Conservation (phyloP, 441 rosid species). For the Pelargonium citronellum region DNA sequence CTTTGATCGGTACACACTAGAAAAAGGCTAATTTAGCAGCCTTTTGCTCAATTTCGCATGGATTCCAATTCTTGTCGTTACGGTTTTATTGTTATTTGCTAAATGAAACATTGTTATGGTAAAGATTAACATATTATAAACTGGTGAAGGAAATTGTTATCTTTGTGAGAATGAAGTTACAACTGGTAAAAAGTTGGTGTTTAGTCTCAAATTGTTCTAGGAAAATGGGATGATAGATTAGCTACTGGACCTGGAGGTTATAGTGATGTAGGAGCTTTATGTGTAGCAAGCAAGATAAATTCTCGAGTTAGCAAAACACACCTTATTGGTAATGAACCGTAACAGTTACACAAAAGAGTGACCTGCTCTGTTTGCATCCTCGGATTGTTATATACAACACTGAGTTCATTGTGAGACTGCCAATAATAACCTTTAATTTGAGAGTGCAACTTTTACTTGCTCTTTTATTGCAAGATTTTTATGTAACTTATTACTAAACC, state of each 20-base stretch:
- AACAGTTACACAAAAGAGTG: not conserved
- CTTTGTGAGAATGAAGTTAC: not conserved
- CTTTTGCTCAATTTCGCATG: too few species aligned
- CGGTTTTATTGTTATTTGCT: not conserved
- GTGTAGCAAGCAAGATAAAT: not conserved
- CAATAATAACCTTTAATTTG: not conserved
- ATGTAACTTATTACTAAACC: not conserved
- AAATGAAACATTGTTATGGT: not conserved
- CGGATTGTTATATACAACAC: not conserved
- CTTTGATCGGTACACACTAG: too few species aligned
- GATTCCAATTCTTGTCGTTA: too few species aligned
- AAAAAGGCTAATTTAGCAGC: too few species aligned
- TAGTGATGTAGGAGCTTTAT: not conserved
- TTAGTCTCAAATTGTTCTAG: not conserved
- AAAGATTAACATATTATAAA: not conserved
- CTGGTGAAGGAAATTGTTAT: not conserved
- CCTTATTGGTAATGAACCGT: not conserved
- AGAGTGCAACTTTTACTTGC: not conserved
- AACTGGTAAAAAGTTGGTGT: not conserved
- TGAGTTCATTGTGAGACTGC: not conserved
- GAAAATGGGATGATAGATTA: not conserved
- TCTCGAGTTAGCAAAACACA: not conserved
- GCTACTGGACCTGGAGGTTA: not conserved
- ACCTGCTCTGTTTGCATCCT: not conserved
- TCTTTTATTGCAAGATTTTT: not conserved